A percentile compares a stretch with the other conserved stretches of the same genome.
Evolutionary conservation across 2,329 filamentous ascomycete species (phyloP).

Genomic region (Fusarium sp.): DNA sequence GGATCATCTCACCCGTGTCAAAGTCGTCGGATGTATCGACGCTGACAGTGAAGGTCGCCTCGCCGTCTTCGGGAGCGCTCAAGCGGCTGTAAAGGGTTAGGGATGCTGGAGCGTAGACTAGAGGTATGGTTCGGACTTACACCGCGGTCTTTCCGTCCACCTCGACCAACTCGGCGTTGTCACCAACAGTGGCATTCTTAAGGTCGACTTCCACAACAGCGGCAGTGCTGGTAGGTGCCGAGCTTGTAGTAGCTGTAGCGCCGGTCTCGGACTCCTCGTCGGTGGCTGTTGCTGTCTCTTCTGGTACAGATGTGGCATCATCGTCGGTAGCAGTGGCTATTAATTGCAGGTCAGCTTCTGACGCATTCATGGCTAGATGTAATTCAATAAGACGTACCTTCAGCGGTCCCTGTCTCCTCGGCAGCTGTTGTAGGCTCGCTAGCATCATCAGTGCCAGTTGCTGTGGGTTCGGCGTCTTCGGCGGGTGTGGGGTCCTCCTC

Average conservation of each 20-base stretch:
- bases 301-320: background rate
- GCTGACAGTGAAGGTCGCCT: conserved; percentile 28
- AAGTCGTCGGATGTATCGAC: conserved; percentile 27
- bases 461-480: background rate
- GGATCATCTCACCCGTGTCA: conserved; percentile 23
- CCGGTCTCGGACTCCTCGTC: background rate
- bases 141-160: conserved; percentile 35
- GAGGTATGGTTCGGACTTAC: background rate
- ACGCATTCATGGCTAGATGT: background rate
- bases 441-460: conserved; percentile 4
- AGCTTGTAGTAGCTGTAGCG: conserved; percentile 21
- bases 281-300: conserved; percentile 8
- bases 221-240: conserved; percentile 23
- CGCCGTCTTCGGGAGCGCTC: conserved; percentile 31
- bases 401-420: conserved; percentile 24
- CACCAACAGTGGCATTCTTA: conserved; percentile 33
- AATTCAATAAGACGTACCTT: conserved; percentile 10
- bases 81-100: conserved; percentile 14
- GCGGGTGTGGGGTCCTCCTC: conserved; percentile 13
- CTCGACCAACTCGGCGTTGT: conserved; percentile 30
- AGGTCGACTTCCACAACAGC: conserved; percentile 24
- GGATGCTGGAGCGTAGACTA: background rate
- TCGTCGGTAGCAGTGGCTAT: conserved; percentile 28
- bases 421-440: conserved; percentile 18
- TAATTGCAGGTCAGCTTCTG: conserved; percentile 9